Evolutionary conservation across 768 basidiomycete species (phyloP), one percentile per base, ranked within the genome.

Genomic region (Pleurotus eryngii): DNA sequence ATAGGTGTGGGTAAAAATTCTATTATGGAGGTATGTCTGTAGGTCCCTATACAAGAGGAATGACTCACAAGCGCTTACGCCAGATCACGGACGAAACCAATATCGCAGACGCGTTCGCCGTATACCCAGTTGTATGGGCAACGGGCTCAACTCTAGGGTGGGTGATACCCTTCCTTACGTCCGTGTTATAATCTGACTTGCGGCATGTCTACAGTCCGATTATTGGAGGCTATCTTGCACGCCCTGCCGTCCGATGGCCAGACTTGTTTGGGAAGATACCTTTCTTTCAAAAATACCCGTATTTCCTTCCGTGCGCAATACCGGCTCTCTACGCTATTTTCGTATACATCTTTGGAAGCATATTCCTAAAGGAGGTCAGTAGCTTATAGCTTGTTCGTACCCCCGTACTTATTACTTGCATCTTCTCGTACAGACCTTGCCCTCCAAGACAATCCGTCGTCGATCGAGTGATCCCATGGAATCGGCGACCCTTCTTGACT

Each of bases 281-380:
- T 4, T 79, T 83, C 56, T 68, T 81, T 62, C 74, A 70, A 56
- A 67, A 62, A 30, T 80, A 83, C 63, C 83, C 83, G 8, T 59
- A 59, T 49, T 81, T 84, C 64, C 72, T 83, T 55, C 74, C 83
- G 7, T 84, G 82, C 55, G 70, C 77, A 4, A 73, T 82, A 2
- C 72, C 80, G 7, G 81, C 78, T 3, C 77, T 77, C 0, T 80
- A 77, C 63, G 69, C 79, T 0, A 66, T 67, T 15, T 37, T 53
- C 24, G 51, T 47, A 5, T 55, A 54, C 42, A 40, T 55, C n/a
- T 15, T 58, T 15, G 50, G 26, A 18, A 22, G 24, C n/a, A n/a
- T 38, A 4, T 46, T 24, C 26, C 40, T 58, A 11, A 43, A 54
- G 26, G 57, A 58, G 45, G 57, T 55, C 18, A 27, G 48, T 35